phyloP scores from a whole-genome alignment of 345 rosid genomes.

The Euphorbia lathyris region DNA sequence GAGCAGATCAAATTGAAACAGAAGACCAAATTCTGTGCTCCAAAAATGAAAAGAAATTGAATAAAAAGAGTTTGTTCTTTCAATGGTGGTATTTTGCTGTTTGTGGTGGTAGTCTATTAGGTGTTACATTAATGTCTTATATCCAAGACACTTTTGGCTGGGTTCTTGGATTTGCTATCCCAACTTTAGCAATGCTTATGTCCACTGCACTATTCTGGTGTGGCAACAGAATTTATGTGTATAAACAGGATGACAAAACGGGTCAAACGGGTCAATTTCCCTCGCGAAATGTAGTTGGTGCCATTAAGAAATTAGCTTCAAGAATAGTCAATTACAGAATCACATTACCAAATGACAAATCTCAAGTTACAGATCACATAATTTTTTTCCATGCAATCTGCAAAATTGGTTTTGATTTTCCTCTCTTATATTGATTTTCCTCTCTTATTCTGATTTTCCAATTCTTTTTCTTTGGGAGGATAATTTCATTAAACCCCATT shows the following conservation, averaged over 20 bases:
- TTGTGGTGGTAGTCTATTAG: slow-evolving; percentile 82
- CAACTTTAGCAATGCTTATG: slow-evolving; percentile 61
- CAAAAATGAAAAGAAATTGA: slow-evolving; percentile 38
- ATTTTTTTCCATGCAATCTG: no score
- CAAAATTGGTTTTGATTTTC: no score
- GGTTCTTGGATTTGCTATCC: slow-evolving; percentile 86
- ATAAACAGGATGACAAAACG: slow-evolving; percentile 26
- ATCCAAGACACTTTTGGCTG: slow-evolving; percentile 89
- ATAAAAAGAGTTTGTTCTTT: slow-evolving; percentile 57
- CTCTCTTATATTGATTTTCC: no score
- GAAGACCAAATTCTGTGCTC: slow-evolving; percentile 44
- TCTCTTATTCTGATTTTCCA: no score
- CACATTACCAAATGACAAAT: slow-evolving; percentile 35
- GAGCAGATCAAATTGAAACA: slow-evolving; percentile 71
- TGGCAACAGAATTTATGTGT: slow-evolving; percentile 53
- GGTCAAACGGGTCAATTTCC: slow-evolving; percentile 32
- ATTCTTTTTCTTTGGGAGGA: no score
- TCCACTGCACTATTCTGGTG: slow-evolving; percentile 49
- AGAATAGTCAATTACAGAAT: slow-evolving; percentile 35
- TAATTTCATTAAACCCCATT: no score
- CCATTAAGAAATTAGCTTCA: slow-evolving; percentile 34
- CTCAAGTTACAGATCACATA: slow-evolving; percentile 47
- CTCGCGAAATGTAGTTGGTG: slow-evolving; percentile 24
- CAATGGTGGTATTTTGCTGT: slow-evolving; percentile 96
- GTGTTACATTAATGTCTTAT: slow-evolving; percentile 79